Evolutionary conservation across 768 basidiomycete species (phyloP).

Genomic region (Mrakia frigida): DNA sequence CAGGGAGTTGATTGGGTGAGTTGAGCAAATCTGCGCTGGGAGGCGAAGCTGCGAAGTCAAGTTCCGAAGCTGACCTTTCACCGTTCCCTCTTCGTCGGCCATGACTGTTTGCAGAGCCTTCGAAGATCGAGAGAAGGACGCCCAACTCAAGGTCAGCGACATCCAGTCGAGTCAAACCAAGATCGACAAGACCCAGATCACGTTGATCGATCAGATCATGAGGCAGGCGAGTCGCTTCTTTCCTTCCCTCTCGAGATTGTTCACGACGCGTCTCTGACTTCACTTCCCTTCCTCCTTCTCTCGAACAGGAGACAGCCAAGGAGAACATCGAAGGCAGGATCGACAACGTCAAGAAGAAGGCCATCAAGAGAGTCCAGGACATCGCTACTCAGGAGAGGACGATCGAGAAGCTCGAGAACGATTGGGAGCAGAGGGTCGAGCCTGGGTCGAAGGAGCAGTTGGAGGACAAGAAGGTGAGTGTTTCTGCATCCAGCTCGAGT

Average conservation of each 20-base stretch:
- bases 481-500: too few relatives aligned
- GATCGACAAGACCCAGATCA: neutral
- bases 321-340: neutral
- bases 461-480: neutral
- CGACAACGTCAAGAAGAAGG: neutral
- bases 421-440: neutral
- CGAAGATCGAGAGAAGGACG: neutral
- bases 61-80: neutral
- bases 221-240: neutral
- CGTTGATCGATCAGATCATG: neutral
- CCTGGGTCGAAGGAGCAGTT: neutral
- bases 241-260: neutral
- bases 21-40: constrained; percentile 2
- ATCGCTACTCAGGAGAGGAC: neutral
- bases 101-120: neutral
- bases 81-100: neutral
- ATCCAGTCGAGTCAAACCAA: neutral
- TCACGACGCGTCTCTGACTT: neutral
- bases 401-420: constrained; percentile 5
- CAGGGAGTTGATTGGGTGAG: constrained; percentile 53
- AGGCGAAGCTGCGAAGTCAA: too few relatives aligned
- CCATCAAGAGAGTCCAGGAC: neutral
- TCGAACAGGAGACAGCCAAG: neutral
- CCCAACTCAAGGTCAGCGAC: neutral
- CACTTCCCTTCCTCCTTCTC: neutral